Evolutionary conservation across 1,284 basidiomycete species (phyloP).

Genomic region (Ceratobasidium sp.): DNA sequence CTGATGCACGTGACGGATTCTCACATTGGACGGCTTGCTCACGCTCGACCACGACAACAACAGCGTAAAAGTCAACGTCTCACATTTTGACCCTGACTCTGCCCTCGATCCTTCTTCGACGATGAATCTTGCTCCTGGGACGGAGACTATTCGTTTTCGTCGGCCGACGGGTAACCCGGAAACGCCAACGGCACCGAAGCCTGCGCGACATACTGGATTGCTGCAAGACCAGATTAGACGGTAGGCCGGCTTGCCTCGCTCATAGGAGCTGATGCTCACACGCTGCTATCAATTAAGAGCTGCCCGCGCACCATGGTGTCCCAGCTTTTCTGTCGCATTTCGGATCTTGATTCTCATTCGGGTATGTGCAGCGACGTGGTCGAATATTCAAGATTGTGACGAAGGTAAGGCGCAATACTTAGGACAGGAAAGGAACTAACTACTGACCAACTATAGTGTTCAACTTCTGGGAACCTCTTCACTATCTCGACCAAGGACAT

Average conservation of each 20-base stretch:
- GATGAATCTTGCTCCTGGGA: constrained; percentile 44
- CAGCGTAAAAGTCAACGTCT: constrained; percentile 26
- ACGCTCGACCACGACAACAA: constrained; percentile 15
- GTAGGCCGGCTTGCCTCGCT: constrained; percentile 57
- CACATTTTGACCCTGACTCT: background rate
- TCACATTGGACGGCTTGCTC: constrained; percentile 8
- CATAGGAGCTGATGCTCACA: background rate
- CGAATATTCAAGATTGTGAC: constrained; percentile 96
- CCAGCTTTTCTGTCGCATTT: constrained; percentile 85
- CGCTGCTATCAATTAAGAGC: constrained; percentile 61
- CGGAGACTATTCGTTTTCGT: constrained; percentile 44
- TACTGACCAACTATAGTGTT: constrained; percentile 72
- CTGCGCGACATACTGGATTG: constrained; percentile 54
- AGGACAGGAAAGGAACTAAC: constrained; percentile 43
- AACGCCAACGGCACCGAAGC: constrained; percentile 39
- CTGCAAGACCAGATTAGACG: constrained; percentile 82
- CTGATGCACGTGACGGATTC: constrained; percentile 22
- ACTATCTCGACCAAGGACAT: constrained; percentile 85
- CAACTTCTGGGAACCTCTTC: constrained; percentile 99
- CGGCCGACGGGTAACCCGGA: constrained; percentile 25
- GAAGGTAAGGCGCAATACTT: constrained; percentile 75
- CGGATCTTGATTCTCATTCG: constrained; percentile 87
- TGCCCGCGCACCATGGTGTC: constrained; percentile 83
- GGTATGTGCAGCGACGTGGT: constrained; percentile 92
- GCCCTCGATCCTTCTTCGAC: background rate